phyloP scores from a whole-genome alignment of 495 filamentous ascomycete genomes.

The Penicillium flavigenum region DNA sequence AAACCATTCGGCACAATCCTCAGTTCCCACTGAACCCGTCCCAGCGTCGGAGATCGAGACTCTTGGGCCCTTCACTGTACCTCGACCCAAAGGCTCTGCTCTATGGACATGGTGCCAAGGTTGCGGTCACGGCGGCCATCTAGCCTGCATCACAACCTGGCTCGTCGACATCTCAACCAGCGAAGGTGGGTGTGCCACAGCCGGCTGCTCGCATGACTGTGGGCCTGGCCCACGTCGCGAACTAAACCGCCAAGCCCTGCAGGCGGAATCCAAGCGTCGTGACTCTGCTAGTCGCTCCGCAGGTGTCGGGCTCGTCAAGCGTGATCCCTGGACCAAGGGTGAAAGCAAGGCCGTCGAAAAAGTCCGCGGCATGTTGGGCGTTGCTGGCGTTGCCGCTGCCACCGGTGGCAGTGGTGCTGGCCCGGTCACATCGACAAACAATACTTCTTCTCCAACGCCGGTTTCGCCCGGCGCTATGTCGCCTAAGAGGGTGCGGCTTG shows the following conservation, averaged over 20 bases:
- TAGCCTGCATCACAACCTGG: conserved; percentile 67
- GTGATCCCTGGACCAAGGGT: conserved; percentile 43
- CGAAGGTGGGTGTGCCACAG: conserved; percentile 71
- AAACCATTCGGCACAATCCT: conserved; percentile 30
- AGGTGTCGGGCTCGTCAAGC: conserved; percentile 41
- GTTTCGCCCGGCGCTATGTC: conserved; percentile 36
- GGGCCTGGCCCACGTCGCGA: conserved; percentile 61
- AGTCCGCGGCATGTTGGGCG: conserved; percentile 47
- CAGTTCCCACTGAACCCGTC: conserved; percentile 35
- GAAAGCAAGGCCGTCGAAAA: conserved; percentile 50
- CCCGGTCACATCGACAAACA: conserved; percentile 25
- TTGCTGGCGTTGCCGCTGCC: conserved; percentile 28
- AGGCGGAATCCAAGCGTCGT: conserved; percentile 38
- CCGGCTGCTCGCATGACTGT: conserved; percentile 73
- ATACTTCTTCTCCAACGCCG: conserved; percentile 19
- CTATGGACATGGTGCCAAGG: conserved; percentile 72
- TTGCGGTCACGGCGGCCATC: conserved; percentile 74
- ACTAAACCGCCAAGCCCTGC: conserved; percentile 35
- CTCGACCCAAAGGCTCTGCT: conserved; percentile 34
- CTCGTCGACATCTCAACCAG: conserved; percentile 54
- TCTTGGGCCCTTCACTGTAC: conserved; percentile 21
- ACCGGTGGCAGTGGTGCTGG: conserved; percentile 25
- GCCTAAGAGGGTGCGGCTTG: conserved; percentile 47
- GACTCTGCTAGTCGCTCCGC: conserved; percentile 38
- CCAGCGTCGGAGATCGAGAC: conserved; percentile 26